A percentile compares a stretch with the other conserved stretches of the same genome.
These are phyloP conservation scores for Trichoderma pleuroti DNA, from an alignment of 2,329 filamentous ascomycete genomes.

Conservation along the genomic window DNA sequence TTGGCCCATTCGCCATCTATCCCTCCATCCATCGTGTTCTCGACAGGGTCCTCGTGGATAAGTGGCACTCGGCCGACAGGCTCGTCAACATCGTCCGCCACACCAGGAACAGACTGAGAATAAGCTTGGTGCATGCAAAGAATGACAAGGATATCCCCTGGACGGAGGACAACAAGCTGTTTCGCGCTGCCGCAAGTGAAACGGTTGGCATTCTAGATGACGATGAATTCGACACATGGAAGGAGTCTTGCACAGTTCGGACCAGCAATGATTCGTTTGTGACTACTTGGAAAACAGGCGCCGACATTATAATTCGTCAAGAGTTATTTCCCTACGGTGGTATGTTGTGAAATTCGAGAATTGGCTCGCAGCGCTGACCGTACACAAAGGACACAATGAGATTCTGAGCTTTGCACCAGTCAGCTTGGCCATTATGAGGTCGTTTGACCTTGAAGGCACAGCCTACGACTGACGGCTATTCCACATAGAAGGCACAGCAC, in stretches of 20 bases:
- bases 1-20: slow-evolving; percentile 69
- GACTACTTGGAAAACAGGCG: slow-evolving; percentile 42
- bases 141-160: slow-evolving; percentile 83
- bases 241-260: slow-evolving; percentile 43
- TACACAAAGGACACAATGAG: slow-evolving; percentile 60
- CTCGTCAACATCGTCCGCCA: slow-evolving; percentile 54
- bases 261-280: slow-evolving; percentile 48
- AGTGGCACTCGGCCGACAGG: slow-evolving; percentile 70
- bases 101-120: slow-evolving; percentile 53
- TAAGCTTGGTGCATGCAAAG: slow-evolving; percentile 74
- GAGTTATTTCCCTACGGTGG: slow-evolving; percentile 55
- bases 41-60: slow-evolving; percentile 65
- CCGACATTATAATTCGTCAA: slow-evolving; percentile 49
- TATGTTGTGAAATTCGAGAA: slow-evolving; percentile 32
- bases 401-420: slow-evolving; percentile 65
- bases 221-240: slow-evolving; percentile 41
- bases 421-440: slow-evolving; percentile 60
- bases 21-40: slow-evolving; percentile 62
- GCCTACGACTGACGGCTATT: slow-evolving; percentile 23
- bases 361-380: background rate
- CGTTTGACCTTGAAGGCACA: slow-evolving; percentile 50
- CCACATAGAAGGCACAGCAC: background rate
- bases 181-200: slow-evolving; percentile 55
- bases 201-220: slow-evolving; percentile 38
- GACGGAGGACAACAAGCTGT: slow-evolving; percentile 62